phyloP scores from a whole-genome alignment of 495 filamentous ascomycete species.

The Xylaria nigripes region DNA sequence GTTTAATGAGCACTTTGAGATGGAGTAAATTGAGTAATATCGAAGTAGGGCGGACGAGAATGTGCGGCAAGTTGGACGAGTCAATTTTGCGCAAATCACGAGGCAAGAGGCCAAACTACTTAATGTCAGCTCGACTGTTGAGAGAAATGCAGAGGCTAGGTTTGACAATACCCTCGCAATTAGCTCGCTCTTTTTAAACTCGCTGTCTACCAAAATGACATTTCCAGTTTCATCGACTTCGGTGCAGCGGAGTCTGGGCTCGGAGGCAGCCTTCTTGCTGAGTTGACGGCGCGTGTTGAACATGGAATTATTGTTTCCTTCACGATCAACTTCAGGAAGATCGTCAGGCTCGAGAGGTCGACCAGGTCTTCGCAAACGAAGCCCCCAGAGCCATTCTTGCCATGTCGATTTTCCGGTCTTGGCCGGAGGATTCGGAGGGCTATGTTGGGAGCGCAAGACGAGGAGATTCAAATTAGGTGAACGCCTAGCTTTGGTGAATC shows the following conservation, averaged over 20 bases:
- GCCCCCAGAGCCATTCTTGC: constrained; percentile 49
- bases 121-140: constrained; percentile 19
- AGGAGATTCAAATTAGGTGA: neutral
- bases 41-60: constrained; percentile 86
- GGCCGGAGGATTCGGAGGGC: constrained; percentile 13
- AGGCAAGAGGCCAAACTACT: constrained; percentile 85
- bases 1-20: constrained; percentile 86
- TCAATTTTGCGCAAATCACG: constrained; percentile 97
- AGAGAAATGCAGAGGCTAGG: neutral
- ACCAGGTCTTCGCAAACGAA: constrained; percentile 23
- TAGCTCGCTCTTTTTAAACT: constrained; percentile 93
- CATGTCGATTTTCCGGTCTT: constrained; percentile 44
- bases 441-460: neutral
- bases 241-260: constrained; percentile 79
- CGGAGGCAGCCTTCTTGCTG: constrained; percentile 64
- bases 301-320: constrained; percentile 42
- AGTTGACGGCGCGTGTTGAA: constrained; percentile 54
- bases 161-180: constrained; percentile 74
- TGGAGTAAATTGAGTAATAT: constrained; percentile 94
- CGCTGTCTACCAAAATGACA: constrained; percentile 87
- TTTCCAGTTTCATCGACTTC: constrained; percentile 92
- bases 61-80: constrained; percentile 94
- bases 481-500: neutral
- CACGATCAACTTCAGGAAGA: constrained; percentile 41
- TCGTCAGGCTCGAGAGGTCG: constrained; percentile 43